These are phyloP conservation scores for Boechera divaricarpa DNA, from an alignment of 345 rosid genomes.

Conservation along the genomic window DNA sequence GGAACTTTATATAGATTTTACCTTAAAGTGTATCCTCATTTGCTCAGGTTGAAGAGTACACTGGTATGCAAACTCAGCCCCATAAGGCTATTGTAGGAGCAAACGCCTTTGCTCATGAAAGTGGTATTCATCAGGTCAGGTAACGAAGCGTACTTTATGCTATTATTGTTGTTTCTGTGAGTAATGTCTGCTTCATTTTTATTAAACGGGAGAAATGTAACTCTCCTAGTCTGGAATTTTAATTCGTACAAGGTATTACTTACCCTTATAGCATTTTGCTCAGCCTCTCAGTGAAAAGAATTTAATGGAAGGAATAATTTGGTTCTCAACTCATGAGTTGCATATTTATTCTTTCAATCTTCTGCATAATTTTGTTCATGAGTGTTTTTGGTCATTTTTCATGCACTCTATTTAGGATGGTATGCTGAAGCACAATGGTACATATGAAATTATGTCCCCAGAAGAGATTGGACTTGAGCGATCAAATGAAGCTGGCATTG, in stretches of 20 bases:
- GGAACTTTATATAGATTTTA: not conserved
- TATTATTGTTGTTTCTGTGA: not conserved
- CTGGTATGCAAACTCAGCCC: conserved; percentile 79
- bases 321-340: not conserved
- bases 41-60: conserved; percentile 79
- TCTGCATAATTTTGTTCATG: not conserved
- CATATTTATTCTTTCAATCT: not conserved
- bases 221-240: conserved; percentile 1
- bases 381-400: not conserved
- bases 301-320: no score
- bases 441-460: conserved; percentile 86
- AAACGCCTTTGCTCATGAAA: conserved; percentile 92
- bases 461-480: conserved; percentile 88
- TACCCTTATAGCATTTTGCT: not conserved
- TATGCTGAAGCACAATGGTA: conserved; percentile 83
- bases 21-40: not conserved
- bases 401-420: conserved; percentile 62
- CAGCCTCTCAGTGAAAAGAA: not conserved
- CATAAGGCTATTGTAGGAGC: conserved; percentile 94
- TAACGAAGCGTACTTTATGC: not conserved
- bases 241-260: not conserved
- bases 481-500: conserved; percentile 79
- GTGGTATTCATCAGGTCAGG: conserved; percentile 89
- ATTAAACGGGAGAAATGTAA: not conserved
- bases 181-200: not conserved